phyloP scores from a whole-genome alignment of 106 monocot species.

The Iris macrosiphon region DNA sequence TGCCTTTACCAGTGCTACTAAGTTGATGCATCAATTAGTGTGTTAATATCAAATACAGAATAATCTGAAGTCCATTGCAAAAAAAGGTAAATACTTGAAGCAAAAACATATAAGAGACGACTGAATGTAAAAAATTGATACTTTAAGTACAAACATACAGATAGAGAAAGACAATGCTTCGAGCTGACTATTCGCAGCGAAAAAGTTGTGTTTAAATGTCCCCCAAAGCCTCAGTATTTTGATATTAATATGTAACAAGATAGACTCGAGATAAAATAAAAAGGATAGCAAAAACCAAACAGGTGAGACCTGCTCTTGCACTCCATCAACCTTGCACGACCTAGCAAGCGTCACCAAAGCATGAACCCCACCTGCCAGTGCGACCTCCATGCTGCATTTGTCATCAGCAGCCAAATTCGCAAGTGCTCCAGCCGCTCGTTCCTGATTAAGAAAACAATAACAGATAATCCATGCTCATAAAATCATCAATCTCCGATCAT shows the following conservation, averaged over 20 bases:
- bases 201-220: neutral
- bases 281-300: neutral
- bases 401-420: slow-evolving; percentile 98
- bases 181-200: too few relatives aligned
- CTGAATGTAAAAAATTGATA: neutral
- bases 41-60: too few relatives aligned
- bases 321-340: slow-evolving; percentile 90
- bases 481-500: neutral
- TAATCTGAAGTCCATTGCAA: too few relatives aligned
- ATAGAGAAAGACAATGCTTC: neutral
- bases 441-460: slow-evolving; percentile 46
- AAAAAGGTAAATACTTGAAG: neutral
- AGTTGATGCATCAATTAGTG: too few relatives aligned
- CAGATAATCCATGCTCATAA: neutral
- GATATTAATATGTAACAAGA: neutral
- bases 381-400: slow-evolving; percentile 95
- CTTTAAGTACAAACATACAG: neutral
- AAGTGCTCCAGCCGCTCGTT: slow-evolving; percentile 96
- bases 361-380: slow-evolving; percentile 81
- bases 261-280: neutral
- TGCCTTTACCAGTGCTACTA: too few relatives aligned
- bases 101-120: neutral
- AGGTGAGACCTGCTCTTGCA: slow-evolving; percentile 86
- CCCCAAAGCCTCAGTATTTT: neutral
- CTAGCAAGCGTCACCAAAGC: slow-evolving; percentile 93